A percentile compares a stretch with the other conserved stretches of the same genome.
phyloP scores from a whole-genome alignment of 441 rosid genomes.

The Croton setiger region DNA sequence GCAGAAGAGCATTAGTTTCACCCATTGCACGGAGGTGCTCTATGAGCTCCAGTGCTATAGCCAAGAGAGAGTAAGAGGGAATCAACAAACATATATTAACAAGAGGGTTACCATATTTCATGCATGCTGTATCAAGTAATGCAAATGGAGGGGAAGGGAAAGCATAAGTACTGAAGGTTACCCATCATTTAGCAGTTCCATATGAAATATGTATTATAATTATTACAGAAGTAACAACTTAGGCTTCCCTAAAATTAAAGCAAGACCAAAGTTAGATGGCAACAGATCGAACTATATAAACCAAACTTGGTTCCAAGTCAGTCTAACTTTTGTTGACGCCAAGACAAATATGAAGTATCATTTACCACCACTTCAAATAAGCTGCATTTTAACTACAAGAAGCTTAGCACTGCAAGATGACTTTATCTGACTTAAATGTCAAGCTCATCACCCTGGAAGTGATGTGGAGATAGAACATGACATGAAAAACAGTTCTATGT shows the following conservation, averaged over 20 bases:
- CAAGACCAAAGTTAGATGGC: background rate
- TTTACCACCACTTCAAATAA: background rate
- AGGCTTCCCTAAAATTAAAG: background rate
- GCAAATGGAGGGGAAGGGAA: background rate
- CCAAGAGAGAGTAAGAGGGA: conserved; percentile 6
- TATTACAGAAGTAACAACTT: background rate
- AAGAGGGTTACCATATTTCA: background rate
- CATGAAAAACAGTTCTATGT: background rate
- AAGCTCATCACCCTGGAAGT: background rate
- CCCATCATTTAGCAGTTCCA: background rate
- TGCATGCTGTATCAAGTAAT: background rate
- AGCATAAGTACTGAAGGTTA: background rate
- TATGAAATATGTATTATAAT: background rate
- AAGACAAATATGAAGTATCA: background rate
- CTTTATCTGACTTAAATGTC: background rate
- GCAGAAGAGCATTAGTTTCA: conserved; percentile 91
- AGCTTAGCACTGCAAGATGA: background rate
- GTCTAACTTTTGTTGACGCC: background rate
- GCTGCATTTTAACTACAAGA: background rate
- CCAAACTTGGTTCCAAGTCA: background rate
- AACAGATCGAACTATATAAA: background rate
- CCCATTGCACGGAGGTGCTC: conserved; percentile 98
- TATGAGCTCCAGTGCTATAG: conserved; percentile 82
- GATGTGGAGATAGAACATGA: background rate
- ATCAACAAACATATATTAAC: background rate